Evolutionary conservation across 2,329 filamentous ascomycete species (phyloP), one percentile per base, ranked within the genome.

Genomic region (Dactylonectria macrodidyma): DNA sequence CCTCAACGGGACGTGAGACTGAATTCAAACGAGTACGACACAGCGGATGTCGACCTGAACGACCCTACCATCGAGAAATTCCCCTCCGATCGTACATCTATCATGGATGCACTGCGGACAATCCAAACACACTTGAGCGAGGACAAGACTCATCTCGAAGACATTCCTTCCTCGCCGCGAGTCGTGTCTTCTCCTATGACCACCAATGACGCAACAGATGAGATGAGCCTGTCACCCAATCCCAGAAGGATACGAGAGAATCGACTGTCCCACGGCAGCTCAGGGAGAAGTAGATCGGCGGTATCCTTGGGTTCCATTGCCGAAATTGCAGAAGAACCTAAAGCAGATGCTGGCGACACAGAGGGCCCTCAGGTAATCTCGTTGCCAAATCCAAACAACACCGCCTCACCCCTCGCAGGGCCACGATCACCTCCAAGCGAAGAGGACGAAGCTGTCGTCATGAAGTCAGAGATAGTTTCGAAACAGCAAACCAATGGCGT

Each of bases 61-160:
- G 86, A 88, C 57, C 85, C 86, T 1, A 85, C 82, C 0, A 75
- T 88, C 9, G 86, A 87, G 67, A 78, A 74, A 19, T 87, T 87
- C 68, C 86, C 86, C 2, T 85, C 81, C 1, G 82, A 83, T 58
- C 79, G 80, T 16, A 77, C 79, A 0, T 83, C 82, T 6, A 85
- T 87, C 57, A 75, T 87, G 12, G 80, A 83, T 55, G 79, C 83
- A 1, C 78, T 88, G 14, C 82, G 84, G 7, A 83, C 82, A 59
- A 81, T 88, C 14, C 83, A 83, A 63, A 85, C 83, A 0, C 82
- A 84, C 48, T 78, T 83, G 1, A 78, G 79, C 46, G 83, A 82
- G 51, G 83, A 85, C 38, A 77, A 79, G 33, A 73, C 81, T 0
- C 73, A 76, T 7, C 76, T 83, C 30, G 80, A 83, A 8, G 78